These are phyloP conservation scores for Kregervanrija delftensis DNA, from an alignment of 805 yeast species.

Conservation along the genomic window DNA sequence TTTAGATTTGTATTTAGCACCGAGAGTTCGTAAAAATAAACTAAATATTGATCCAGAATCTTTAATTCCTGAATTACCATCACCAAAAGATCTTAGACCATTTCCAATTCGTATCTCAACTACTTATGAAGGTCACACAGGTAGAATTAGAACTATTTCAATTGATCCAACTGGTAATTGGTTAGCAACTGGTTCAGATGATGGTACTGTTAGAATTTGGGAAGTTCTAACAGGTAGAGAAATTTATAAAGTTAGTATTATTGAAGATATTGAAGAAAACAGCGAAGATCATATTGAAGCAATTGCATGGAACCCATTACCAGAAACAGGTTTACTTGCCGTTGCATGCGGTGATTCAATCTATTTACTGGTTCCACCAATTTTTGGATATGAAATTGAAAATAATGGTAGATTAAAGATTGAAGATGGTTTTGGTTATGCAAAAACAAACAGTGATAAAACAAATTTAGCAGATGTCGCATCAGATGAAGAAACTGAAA, in stretches of 20 bases:
- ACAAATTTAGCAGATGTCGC: constrained; percentile 26
- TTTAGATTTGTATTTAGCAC: constrained; percentile 89
- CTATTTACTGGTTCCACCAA: constrained; percentile 79
- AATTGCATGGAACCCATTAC: constrained; percentile 86
- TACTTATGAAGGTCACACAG: constrained; percentile 74
- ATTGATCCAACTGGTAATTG: constrained; percentile 88
- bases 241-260: constrained; percentile 55
- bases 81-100: constrained; percentile 93
- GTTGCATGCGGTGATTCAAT: constrained; percentile 77
- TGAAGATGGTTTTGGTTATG: constrained; percentile 91
- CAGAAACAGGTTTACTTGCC: constrained; percentile 70
- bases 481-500: constrained; percentile 34
- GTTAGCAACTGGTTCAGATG: constrained; percentile 97
- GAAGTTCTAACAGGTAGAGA: constrained; percentile 94
- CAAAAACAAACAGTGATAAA: constrained; percentile 28
- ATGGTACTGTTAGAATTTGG: constrained; percentile 95
- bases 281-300: constrained; percentile 73
- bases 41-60: constrained; percentile 94
- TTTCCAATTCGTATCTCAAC: constrained; percentile 92
- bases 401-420: constrained; percentile 70
- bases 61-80: constrained; percentile 90
- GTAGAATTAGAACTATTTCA: constrained; percentile 72
- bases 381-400: constrained; percentile 83
- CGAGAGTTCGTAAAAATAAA: constrained; percentile 87
- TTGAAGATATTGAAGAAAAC: constrained; percentile 42